A percentile compares a stretch with the other conserved stretches of the same genome.
Conservation (phyloP, 2,329 filamentous ascomycete species). For the Fusarium liriodendri region DNA sequence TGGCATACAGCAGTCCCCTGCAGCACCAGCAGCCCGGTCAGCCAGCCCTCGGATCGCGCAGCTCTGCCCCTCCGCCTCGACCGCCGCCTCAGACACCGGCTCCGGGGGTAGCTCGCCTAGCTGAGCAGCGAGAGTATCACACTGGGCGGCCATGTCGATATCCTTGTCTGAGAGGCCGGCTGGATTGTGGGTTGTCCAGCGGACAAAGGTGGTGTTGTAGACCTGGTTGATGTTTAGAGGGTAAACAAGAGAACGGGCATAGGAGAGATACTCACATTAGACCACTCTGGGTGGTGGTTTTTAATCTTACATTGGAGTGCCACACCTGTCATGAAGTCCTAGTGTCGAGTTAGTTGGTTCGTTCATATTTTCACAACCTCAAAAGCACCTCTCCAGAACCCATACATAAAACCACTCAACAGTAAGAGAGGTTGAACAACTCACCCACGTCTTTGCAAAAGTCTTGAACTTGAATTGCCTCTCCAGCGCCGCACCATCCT, state of each 20-base stretch:
- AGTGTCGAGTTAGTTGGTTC: conserved; percentile 9
- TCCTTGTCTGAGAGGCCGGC: conserved; percentile 74
- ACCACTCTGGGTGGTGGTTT: conserved; percentile 83
- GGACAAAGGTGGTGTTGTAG: conserved; percentile 76
- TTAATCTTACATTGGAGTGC: conserved; percentile 74
- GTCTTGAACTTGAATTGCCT: conserved; percentile 72
- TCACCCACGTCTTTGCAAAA: conserved; percentile 73
- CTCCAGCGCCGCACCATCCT: conserved; percentile 66
- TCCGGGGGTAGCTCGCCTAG: conserved; percentile 64
- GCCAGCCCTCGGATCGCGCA: conserved; percentile 57
- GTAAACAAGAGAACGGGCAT: not conserved
- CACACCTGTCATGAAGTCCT: conserved; percentile 82
- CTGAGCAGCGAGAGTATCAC: conserved; percentile 68
- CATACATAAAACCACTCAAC: not conserved
- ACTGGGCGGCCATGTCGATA: conserved; percentile 69
- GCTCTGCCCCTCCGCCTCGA: conserved; percentile 36
- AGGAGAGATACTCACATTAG: conserved; percentile 64
- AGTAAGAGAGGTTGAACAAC: conserved; percentile 37
- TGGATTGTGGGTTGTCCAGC: conserved; percentile 79
- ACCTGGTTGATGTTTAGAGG: conserved; percentile 57
- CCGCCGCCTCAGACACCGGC: conserved; percentile 35
- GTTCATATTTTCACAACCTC: not conserved
- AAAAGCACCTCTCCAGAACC: not conserved
- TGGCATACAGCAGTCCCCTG: conserved; percentile 66
- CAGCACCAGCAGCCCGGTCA: conserved; percentile 56